These are phyloP conservation scores for Colletotrichum filicis DNA, from an alignment of 2,329 filamentous ascomycete genomes.

Conservation along the genomic window DNA sequence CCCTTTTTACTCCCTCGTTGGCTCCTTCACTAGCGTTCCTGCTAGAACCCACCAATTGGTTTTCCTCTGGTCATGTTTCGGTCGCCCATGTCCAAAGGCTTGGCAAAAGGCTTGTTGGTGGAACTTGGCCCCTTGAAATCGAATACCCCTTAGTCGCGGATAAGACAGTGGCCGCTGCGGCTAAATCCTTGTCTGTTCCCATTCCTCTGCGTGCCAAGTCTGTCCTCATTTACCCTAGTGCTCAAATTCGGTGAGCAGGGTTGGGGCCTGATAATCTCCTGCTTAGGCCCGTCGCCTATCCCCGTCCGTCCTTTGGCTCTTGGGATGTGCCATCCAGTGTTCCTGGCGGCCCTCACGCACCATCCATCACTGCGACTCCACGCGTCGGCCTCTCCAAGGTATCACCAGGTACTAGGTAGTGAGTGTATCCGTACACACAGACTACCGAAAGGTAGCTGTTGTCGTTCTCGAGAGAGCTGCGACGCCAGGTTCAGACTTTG, in stretches of 20 bases:
- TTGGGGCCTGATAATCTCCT: conserved; percentile 24
- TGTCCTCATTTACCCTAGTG: conserved; percentile 3
- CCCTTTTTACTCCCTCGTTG: conserved; percentile 7
- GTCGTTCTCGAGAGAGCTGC: not conserved
- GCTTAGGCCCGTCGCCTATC: conserved; percentile 20
- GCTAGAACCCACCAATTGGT: conserved; percentile 22
- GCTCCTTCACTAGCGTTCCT: conserved; percentile 2
- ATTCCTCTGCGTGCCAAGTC: conserved; percentile 16
- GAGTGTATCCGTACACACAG: too few relatives aligned
- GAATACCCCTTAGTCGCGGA: conserved; percentile 29
- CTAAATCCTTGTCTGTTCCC: conserved; percentile 15
- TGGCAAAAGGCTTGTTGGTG: conserved; percentile 26
- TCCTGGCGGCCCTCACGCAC: not conserved
- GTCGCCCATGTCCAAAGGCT: conserved; percentile 14
- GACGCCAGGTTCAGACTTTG: not conserved
- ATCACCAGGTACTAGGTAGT: not conserved
- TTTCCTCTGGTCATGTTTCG: conserved; percentile 24
- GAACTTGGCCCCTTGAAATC: conserved; percentile 25
- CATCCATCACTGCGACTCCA: not conserved
- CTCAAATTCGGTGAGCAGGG: conserved; percentile 24
- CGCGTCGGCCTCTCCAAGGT: not conserved
- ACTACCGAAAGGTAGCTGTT: not conserved
- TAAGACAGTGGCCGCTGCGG: conserved; percentile 27
- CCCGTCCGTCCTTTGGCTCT: conserved; percentile 6
- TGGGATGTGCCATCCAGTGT: conserved; percentile 6